A percentile compares a stretch with the other conserved stretches of the same genome.
Conservation (phyloP, 2,329 filamentous ascomycete genomes). For the Boeremia lycopersici region DNA sequence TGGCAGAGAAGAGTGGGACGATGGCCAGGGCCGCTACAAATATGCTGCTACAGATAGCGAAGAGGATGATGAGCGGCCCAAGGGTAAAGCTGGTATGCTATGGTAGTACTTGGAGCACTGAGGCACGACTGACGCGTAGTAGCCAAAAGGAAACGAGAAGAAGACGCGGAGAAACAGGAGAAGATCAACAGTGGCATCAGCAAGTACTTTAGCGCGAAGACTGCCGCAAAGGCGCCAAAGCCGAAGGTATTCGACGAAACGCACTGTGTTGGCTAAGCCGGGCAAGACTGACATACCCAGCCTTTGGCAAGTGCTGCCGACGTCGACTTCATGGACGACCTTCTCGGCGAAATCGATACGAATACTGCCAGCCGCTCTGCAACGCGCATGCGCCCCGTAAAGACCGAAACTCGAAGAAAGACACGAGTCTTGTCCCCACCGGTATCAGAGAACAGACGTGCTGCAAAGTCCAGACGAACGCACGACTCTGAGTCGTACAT, state of each 20-base stretch:
- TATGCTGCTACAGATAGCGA: constrained; percentile 71
- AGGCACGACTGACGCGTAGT: constrained; percentile 22
- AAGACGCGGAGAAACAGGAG: constrained; percentile 82
- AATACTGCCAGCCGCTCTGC: constrained; percentile 67
- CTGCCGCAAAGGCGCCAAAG: constrained; percentile 68
- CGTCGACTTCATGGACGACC: constrained; percentile 80
- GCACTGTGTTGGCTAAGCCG: not conserved
- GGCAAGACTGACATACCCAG: constrained; percentile 53
- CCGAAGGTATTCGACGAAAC: constrained; percentile 67
- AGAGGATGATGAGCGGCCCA: constrained; percentile 71
- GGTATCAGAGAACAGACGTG: constrained; percentile 54
- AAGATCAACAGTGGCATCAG: constrained; percentile 90
- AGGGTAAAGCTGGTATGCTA: constrained; percentile 62
- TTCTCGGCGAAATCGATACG: constrained; percentile 86
- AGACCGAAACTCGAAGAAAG: constrained; percentile 78
- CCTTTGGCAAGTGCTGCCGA: constrained; percentile 82
- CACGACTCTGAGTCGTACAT: constrained; percentile 52
- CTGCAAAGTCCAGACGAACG: constrained; percentile 25
- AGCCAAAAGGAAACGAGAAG: constrained; percentile 88
- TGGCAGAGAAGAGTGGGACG: constrained; percentile 71
- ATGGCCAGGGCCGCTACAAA: constrained; percentile 74
- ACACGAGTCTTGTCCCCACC: constrained; percentile 80
- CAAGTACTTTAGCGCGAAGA: constrained; percentile 89
- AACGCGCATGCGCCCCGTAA: constrained; percentile 66
- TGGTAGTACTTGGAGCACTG: too few species aligned